phyloP scores from a whole-genome alignment of 2,329 filamentous ascomycete genomes.

The Phialophora tarda region DNA sequence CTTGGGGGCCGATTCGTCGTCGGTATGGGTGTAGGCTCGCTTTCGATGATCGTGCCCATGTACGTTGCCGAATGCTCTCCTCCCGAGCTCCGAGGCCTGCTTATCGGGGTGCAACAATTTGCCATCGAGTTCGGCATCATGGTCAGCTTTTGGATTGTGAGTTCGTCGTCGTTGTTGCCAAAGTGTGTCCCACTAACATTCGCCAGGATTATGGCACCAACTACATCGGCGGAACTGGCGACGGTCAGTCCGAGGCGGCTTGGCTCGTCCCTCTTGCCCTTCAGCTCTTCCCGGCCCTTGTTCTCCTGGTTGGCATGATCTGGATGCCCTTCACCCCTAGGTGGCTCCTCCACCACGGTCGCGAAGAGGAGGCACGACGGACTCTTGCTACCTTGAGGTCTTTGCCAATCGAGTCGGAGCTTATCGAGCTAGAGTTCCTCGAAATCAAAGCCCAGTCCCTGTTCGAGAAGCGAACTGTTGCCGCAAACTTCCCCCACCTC shows the following conservation, averaged over 20 bases:
- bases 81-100: constrained; percentile 50
- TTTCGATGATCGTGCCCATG: constrained; percentile 51
- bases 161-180: not conserved
- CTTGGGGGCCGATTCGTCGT: constrained; percentile 51
- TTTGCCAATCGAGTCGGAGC: constrained; percentile 39
- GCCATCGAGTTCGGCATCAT: constrained; percentile 54
- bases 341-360: constrained; percentile 73
- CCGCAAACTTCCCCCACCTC: constrained; percentile 71
- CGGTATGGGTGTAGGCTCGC: constrained; percentile 51
- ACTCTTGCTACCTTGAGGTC: constrained; percentile 69
- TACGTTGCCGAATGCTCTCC: constrained; percentile 48
- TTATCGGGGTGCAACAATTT: constrained; percentile 52
- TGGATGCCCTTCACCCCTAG: constrained; percentile 63
- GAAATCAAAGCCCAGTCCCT: constrained; percentile 80
- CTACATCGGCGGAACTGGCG: constrained; percentile 68
- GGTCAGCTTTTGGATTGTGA: constrained; percentile 49
- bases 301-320: constrained; percentile 47
- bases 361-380: constrained; percentile 68
- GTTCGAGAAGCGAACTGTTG: constrained; percentile 75
- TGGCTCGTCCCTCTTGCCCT: constrained; percentile 73
- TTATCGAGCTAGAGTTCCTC: constrained; percentile 64
- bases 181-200: constrained; percentile 27
- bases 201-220: constrained; percentile 55
- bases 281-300: constrained; percentile 52
- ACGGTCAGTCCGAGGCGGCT: constrained; percentile 66